These are phyloP conservation scores for Gigaspora rosea DNA, from an alignment of 192 early-diverging fungal genomes.

Conservation along the genomic window DNA sequence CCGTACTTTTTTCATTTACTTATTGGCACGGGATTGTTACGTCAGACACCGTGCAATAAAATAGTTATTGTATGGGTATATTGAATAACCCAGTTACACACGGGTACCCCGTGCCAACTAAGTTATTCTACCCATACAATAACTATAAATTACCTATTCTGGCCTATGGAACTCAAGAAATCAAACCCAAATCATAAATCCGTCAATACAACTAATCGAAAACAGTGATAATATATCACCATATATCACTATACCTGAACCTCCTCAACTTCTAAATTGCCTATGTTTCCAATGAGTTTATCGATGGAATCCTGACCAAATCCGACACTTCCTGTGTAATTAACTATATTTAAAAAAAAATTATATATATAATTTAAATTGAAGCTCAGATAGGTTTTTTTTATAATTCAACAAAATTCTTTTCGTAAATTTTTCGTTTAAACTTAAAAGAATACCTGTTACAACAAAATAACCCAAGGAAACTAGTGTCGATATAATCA, in stretches of 20 bases:
- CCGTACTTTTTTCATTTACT: too few species aligned
- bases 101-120: too few species aligned
- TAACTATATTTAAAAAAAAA: constrained; percentile 49
- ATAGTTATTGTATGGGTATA: too few species aligned
- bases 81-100: too few species aligned
- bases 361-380: not conserved
- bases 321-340: constrained; percentile 79
- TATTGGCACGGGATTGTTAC: too few species aligned
- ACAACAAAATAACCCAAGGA: constrained; percentile 65
- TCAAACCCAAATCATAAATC: too few species aligned
- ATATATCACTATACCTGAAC: constrained; percentile 47
- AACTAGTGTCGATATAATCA: constrained; percentile 48
- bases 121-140: too few species aligned
- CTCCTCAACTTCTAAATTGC: constrained; percentile 68
- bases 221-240: not conserved
- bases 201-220: not conserved
- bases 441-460: constrained; percentile 31
- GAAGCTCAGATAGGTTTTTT: not conserved
- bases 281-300: constrained; percentile 64
- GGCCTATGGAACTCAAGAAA: too few species aligned
- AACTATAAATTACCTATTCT: too few species aligned
- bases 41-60: too few species aligned
- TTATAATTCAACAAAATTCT: not conserved
- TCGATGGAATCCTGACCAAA: constrained; percentile 73
- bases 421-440: not conserved